Conservation (phyloP, 2,329 filamentous ascomycete species). For the Paecilomyces fulvus region DNA sequence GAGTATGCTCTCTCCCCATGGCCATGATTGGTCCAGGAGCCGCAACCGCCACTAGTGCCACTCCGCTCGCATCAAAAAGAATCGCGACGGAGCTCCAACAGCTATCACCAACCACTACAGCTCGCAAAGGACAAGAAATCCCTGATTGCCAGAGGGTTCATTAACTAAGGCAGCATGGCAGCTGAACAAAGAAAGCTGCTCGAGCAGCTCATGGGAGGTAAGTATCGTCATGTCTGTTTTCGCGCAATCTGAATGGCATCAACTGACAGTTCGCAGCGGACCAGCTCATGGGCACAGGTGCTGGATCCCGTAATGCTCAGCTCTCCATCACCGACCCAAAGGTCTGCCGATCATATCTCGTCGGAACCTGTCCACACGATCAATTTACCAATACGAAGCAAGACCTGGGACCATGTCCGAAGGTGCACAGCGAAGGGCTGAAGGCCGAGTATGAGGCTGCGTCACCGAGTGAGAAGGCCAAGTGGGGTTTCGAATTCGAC, state of each 20-base stretch:
- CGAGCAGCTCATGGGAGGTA: slow-evolving; percentile 72
- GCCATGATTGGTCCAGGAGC: neutral
- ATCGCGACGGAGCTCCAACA: neutral
- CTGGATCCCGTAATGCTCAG: slow-evolving; percentile 66
- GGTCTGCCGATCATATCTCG: slow-evolving; percentile 89
- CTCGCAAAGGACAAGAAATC: neutral
- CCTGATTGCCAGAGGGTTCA: neutral
- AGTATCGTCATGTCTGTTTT: slow-evolving; percentile 1
- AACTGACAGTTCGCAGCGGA: slow-evolving; percentile 34
- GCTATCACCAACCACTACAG: neutral
- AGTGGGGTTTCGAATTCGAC: slow-evolving; percentile 89
- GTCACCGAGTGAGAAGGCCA: slow-evolving; percentile 60
- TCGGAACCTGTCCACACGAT: slow-evolving; percentile 91
- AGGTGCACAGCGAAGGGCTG: slow-evolving; percentile 77
- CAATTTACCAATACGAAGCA: slow-evolving; percentile 99
- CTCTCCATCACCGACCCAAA: slow-evolving; percentile 85
- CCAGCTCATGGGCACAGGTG: slow-evolving; percentile 69
- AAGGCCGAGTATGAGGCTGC: slow-evolving; percentile 82
- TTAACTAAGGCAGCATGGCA: slow-evolving; percentile 54
- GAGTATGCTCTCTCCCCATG: neutral
- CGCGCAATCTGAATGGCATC: slow-evolving; percentile 5
- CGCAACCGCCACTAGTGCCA: slow-evolving; percentile 21
- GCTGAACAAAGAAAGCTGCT: slow-evolving; percentile 98
- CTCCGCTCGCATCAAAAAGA: slow-evolving; percentile 5
- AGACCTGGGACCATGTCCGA: slow-evolving; percentile 82